Evolutionary conservation across 192 early-diverging fungal species (phyloP), one percentile per base, ranked within the genome.

Genomic region (Coemansia biformis): DNA sequence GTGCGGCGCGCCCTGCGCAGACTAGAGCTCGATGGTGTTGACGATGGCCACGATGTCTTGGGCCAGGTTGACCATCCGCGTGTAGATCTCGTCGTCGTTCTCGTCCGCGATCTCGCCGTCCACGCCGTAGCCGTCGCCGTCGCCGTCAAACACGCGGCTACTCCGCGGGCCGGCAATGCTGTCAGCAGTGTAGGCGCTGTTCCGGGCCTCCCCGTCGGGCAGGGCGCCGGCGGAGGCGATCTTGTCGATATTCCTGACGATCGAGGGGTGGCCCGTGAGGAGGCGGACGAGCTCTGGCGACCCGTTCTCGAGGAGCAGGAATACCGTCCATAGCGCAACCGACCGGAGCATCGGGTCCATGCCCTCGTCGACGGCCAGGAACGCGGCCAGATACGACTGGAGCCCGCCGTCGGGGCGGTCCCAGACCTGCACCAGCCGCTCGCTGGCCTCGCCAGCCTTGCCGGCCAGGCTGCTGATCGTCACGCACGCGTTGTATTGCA

Each of bases 251-350:
- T 60, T 69, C 26, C 51, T 58, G 49, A 76, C 48, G n/a, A 76
- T 64, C 9, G 73, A 69, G 30, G 73, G 73, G 24, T 76, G 73
- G 16, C 51, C 34, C 22, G 59, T 53, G 11, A 77, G 59, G 39
- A 77, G 64, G 6, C 48, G 56, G 2, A 70, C 49, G 23, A 77
- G 52, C 29, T 66, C 58, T n/a, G 67, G 51, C 15, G 66, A 61
- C 51, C 57, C 62, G 51, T 59, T 61, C 38, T 86, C 84, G 48
- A 89, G 59, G 61, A 89, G 81, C 75, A 88, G 84, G 15, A 84
- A 76, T 55, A 92, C 81, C 19, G 88, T 92, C 88, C 88, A 92
- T 30, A 90, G 78, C 4, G 83, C 88, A 53, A 92, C 82, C 14
- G 90, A 88, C 48, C 83, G 85, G 52, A 91, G 83, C 42, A 80